Evolutionary conservation across 148 eudicot genomes (phyloP).

Genomic region (Diospyros lotus): DNA sequence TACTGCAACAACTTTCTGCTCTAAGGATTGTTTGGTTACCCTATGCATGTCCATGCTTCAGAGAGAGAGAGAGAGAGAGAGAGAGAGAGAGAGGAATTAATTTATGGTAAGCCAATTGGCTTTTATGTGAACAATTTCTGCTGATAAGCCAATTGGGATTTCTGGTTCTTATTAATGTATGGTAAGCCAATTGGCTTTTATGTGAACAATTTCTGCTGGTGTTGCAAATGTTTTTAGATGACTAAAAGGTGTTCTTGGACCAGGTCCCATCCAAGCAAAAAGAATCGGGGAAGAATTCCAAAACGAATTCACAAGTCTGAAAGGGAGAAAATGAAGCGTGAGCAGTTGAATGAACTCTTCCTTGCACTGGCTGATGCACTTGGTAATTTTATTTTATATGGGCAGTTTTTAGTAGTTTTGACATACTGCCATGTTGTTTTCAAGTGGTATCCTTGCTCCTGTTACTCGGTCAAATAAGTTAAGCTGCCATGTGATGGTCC

Average conservation of each 20-base stretch:
- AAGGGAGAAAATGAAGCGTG: constrained; percentile 85
- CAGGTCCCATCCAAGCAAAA: constrained; percentile 49
- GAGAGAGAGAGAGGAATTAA: neutral
- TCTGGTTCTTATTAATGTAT: neutral
- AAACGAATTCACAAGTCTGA: constrained; percentile 71
- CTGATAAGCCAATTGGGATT: neutral
- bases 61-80: neutral
- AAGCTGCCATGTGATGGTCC: neutral
- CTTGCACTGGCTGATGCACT: constrained; percentile 61
- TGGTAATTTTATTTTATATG: constrained; percentile 35
- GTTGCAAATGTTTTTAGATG: neutral
- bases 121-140: neutral
- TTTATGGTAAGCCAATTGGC: neutral
- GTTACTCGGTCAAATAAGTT: neutral
- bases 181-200: neutral
- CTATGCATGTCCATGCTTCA: neutral
- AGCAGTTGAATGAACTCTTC: constrained; percentile 81
- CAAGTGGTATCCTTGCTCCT: neutral
- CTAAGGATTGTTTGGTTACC: too few relatives aligned
- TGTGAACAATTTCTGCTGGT: neutral
- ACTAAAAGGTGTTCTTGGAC: constrained; percentile 15
- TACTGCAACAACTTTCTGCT: too few relatives aligned
- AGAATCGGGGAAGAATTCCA: constrained; percentile 50
- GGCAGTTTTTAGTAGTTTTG: neutral
- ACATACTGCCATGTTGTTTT: neutral